phyloP scores from a whole-genome alignment of 116 monocot species.

The Zostera marina region DNA sequence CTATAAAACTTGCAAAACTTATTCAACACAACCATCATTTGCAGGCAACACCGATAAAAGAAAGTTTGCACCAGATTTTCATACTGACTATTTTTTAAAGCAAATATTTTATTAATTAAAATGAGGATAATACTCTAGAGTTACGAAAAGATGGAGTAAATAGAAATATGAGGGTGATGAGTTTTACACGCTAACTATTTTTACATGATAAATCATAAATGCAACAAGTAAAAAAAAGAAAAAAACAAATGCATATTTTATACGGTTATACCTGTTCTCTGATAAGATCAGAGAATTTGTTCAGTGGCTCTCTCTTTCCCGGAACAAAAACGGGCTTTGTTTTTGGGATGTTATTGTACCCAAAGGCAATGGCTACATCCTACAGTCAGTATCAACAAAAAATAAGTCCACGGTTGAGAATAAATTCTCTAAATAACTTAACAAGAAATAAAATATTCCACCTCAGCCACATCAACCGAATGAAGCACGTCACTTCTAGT shows the following conservation, averaged over 20 bases:
- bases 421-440: not conserved
- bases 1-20: too few species aligned
- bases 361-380: slow-evolving; percentile 97
- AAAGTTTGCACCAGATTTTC: too few species aligned
- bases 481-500: slow-evolving; percentile 97
- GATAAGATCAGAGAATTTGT: slow-evolving; percentile 66
- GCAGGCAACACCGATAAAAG: too few species aligned
- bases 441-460: slow-evolving; percentile 9
- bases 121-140: too few species aligned
- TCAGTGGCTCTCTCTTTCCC: slow-evolving; percentile 64
- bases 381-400: slow-evolving; percentile 9
- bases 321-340: slow-evolving; percentile 60
- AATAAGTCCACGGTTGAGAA: not conserved
- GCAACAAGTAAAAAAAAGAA: not conserved
- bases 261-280: slow-evolving; percentile 71
- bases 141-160: too few species aligned
- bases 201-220: too few species aligned
- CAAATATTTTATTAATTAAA: too few species aligned
- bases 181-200: too few species aligned
- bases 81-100: too few species aligned
- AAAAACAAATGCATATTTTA: not conserved
- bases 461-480: slow-evolving; percentile 87
- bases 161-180: too few species aligned
- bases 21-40: too few species aligned
- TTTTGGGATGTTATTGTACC: slow-evolving; percentile 74